Evolutionary conservation across 2,329 filamentous ascomycete genomes (phyloP), one percentile per base, ranked within the genome.

Genomic region (Alternaria postmessia): DNA sequence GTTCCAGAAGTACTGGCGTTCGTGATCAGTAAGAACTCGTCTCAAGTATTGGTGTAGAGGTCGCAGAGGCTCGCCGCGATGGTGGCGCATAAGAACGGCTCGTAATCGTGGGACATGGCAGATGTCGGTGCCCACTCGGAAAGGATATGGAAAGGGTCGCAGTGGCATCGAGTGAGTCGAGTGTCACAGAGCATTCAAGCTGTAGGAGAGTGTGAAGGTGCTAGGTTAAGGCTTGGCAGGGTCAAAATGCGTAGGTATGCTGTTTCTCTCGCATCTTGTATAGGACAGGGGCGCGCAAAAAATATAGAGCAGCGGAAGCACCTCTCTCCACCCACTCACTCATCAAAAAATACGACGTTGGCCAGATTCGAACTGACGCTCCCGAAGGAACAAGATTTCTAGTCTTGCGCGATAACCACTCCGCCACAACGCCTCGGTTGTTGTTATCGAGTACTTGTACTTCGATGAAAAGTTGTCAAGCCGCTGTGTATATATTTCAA

Each of bases 61-160:
- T 1, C 36, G 51, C 14, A 49, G 49, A 28, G 43, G 53, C 22
- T 49, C 56, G 60, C 36, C 36, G 30, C 57, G 20, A 4, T 42
- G 38, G 30, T 39, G 41, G 57, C 68, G 64, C 18, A 73, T 76
- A 53, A 94, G 77, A 52, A 93, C 81, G 20, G 78, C 75, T 62
- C 82, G 80, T 60, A 96, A 87, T 56, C 93, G 88, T 0, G 84
- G 78, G 58, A 93, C 85, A 58, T 85, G 84, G 77, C 91, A 93
- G 57, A 96, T 90, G 75, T 96, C 93, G 48, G 87, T 94, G 59
- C 93, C 93, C 53, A 96, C 81, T 49, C 85, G 84, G 14, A 94
- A 73, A 1, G 88, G 82, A n/a, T 88, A 82, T 1, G 89, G 89
- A 68, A 94, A 92, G 0, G 81, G 80, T 41, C 80, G 77, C 8